Conservation (phyloP, 164 flowering plant genomes). For the Vitis rupestris region DNA sequence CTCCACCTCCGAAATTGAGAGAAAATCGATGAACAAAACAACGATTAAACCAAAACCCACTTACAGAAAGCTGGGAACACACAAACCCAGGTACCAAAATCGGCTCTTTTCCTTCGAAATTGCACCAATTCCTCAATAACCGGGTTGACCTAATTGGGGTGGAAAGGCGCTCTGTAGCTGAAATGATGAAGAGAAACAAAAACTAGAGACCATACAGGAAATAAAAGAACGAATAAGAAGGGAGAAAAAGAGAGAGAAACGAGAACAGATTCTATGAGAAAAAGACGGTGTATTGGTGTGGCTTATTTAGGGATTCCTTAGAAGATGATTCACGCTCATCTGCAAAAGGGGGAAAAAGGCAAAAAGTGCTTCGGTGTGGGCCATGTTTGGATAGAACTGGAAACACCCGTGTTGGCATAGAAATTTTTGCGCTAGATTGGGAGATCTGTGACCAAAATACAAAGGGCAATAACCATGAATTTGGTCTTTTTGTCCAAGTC, state of each 20-base stretch:
- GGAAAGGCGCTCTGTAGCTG: neutral
- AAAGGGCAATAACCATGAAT: no score
- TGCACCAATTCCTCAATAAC: neutral
- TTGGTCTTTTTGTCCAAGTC: no score
- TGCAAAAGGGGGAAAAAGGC: neutral
- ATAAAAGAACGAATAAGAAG: neutral
- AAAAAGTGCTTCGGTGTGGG: neutral
- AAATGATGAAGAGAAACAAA: neutral
- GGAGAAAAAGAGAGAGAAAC: neutral
- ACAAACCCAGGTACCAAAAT: neutral
- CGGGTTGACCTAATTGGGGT: neutral
- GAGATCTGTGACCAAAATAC: no score
- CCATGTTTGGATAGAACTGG: slow-evolving; percentile 4
- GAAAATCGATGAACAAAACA: neutral
- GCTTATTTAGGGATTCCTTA: slow-evolving; percentile 6
- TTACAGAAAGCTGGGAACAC: neutral
- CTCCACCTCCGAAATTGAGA: neutral
- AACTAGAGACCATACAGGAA: neutral
- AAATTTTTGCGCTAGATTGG: neutral
- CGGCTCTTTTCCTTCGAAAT: neutral
- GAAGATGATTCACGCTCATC: neutral
- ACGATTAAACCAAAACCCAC: neutral
- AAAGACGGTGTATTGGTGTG: no score
- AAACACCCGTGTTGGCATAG: neutral
- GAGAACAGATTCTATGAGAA: slow-evolving; percentile 1